Conservation (phyloP, 192 early-diverging fungal genomes). For the Podila clonocystis region DNA sequence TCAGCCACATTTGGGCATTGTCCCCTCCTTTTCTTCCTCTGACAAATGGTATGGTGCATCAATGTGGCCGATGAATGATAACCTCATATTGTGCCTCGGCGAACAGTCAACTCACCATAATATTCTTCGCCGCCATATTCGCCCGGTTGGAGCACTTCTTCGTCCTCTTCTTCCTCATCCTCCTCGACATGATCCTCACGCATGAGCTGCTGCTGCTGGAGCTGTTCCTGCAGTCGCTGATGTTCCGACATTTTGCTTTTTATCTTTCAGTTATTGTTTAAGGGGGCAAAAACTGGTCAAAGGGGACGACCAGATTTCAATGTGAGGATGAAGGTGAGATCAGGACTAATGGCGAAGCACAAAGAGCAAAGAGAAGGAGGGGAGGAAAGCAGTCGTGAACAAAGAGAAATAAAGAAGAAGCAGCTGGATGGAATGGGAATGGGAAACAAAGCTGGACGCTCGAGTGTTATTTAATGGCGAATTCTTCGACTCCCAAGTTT, state of each 20-base stretch:
- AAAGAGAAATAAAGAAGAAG: conserved; percentile 1
- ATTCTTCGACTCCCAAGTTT: neutral
- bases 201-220: conserved; percentile 34
- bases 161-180: conserved; percentile 42
- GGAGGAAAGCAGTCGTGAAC: neutral
- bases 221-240: conserved; percentile 23
- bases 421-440: neutral
- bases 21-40: too few relatives aligned
- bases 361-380: neutral
- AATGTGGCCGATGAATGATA: neutral
- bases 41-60: neutral
- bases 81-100: neutral
- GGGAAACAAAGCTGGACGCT: neutral
- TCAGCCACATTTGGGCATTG: too few relatives aligned
- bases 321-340: neutral
- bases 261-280: neutral
- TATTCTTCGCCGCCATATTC: conserved; percentile 43
- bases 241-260: conserved; percentile 20
- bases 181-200: conserved; percentile 26
- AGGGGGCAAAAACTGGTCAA: neutral
- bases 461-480: too few relatives aligned
- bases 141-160: conserved; percentile 33
- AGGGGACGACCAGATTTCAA: neutral
- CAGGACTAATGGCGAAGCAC: too few relatives aligned
- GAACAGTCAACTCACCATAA: conserved; percentile 28